Evolutionary conservation across 257 asterid species (phyloP).

Genomic region (Gentiana straminea): DNA sequence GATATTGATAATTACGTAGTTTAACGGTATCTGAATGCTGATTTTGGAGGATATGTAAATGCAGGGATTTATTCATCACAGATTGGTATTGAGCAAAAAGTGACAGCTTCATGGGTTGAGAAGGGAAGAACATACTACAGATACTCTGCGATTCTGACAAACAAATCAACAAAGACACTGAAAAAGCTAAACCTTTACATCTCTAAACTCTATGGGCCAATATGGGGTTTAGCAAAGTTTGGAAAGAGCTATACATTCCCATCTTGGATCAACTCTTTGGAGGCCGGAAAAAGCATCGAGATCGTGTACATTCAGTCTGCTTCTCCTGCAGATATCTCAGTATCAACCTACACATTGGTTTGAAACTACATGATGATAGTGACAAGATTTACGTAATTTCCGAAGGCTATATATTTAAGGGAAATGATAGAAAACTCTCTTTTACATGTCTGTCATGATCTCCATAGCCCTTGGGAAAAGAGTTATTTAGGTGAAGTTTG

Average conservation of each 20-base stretch:
- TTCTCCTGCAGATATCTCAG: conserved; percentile 61
- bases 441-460: conserved; percentile 26
- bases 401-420: not conserved
- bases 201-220: conserved; percentile 72
- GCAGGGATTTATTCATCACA: conserved; percentile 34
- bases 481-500: conserved; percentile 21
- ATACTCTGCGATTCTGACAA: conserved; percentile 60
- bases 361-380: conserved; percentile 17
- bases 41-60: not conserved
- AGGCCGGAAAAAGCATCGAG: conserved; percentile 80
- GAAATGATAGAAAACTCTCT: conserved; percentile 11
- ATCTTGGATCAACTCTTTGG: conserved; percentile 61
- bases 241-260: conserved; percentile 68
- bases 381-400: conserved; percentile 46
- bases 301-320: conserved; percentile 86
- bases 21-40: too few relatives aligned
- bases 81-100: conserved; percentile 40
- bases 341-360: conserved; percentile 61
- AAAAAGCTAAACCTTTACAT: conserved; percentile 57
- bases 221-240: conserved; percentile 79
- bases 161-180: conserved; percentile 63
- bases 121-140: conserved; percentile 66
- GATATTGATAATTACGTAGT: too few relatives aligned
- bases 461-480: conserved; percentile 31
- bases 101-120: conserved; percentile 57